Conservation (phyloP, 441 rosid species). For the Euphorbia schlechtendalii region DNA sequence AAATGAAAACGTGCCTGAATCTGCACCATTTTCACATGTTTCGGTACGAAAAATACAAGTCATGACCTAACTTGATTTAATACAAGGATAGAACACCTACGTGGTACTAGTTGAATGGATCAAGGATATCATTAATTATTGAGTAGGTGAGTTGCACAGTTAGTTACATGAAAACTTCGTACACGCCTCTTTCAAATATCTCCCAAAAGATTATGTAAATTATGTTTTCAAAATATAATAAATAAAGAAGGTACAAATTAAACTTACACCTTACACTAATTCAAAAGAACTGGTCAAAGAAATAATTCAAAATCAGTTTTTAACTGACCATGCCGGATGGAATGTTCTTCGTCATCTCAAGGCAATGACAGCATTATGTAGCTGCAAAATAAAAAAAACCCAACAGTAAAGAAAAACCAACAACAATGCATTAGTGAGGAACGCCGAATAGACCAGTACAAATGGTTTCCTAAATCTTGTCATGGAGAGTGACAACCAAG, state of each 20-base stretch:
- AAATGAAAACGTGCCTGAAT: too few species aligned
- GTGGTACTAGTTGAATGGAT: too few species aligned
- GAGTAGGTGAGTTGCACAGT: too few species aligned
- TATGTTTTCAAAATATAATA: neutral
- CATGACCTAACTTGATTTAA: too few species aligned
- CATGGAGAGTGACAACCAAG: conserved; percentile 68
- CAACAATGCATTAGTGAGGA: too few species aligned
- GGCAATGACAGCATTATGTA: neutral
- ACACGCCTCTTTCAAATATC: neutral
- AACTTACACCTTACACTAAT: neutral
- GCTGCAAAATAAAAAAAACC: neutral
- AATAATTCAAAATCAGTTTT: neutral
- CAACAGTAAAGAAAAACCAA: neutral
- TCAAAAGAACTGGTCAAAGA: neutral
- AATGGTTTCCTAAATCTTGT: conserved; percentile 44
- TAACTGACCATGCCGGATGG: neutral
- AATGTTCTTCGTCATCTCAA: neutral
- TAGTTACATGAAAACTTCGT: neutral
- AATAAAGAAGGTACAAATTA: neutral
- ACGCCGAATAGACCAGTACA: too few species aligned
- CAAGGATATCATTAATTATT: too few species aligned
- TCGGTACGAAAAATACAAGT: too few species aligned
- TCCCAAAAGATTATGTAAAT: neutral
- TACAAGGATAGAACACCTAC: too few species aligned
- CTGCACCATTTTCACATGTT: too few species aligned